Evolutionary conservation across 805 yeast genomes (phyloP), one percentile per base, ranked within the genome.

Genomic region (Lachancea meyersii): DNA sequence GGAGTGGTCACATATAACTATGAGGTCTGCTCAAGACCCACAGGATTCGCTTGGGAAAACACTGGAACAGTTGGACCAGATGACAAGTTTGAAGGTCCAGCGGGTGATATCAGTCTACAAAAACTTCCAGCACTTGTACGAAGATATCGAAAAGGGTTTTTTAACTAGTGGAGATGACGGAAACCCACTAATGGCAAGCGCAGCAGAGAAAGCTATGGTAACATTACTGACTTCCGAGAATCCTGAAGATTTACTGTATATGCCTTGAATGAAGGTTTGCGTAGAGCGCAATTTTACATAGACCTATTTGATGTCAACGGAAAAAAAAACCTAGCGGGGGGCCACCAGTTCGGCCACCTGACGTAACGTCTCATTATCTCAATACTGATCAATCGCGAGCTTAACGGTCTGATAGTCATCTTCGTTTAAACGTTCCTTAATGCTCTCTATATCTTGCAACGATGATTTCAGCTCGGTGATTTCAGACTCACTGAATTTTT

Each of bases 1-100:
- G 44, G 73, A 73, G 30, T 68, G 77, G 42, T 71, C 82, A 1
- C 77, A 76, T 48, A 59, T 82, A 7, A 80, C 80, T 4, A 64
- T 80, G 9, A 72, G 68, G 52, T 77, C 84, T 5, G 84, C 84
- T 0, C 60, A 65, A 10, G 73, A 71, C 50, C 51, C 64, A 3
- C 60, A 61, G 19, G 75, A 75, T 33, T 70, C 79, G 0, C 73
- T 69, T 50, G 48, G 69, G 4, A 73, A 73, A 48, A 69, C 79
- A 42, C 48, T 82, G 21, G 69, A 72, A 40, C 81, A 80, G 44
- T 70, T 83, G 48, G 77, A 76, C 42, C 65, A 70, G 48, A 70
- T 82, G 71, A 79, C 84, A 2, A 71, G 68, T 8, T 55, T 70
- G 2, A 72, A 72, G 41, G 74, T 80, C 0, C 70, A 71, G 35